Evolutionary conservation across 2,329 filamentous ascomycete species (phyloP), one percentile per base, ranked within the genome.

Genomic region (Chaetomium globosum): DNA sequence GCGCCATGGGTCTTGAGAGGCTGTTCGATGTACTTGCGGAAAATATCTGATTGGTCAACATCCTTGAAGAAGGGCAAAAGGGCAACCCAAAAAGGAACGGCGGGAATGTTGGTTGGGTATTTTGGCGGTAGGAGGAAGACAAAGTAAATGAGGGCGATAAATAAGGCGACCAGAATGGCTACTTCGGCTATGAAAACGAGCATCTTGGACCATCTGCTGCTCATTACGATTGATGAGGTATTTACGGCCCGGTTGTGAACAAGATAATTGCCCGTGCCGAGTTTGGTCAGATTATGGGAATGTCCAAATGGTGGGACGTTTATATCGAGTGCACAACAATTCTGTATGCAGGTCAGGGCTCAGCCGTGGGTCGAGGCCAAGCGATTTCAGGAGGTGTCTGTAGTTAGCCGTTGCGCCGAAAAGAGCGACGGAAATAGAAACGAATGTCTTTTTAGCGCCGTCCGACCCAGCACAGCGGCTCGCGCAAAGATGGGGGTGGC

Each of bases 31-130:
- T 80, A 79, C 59, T 71, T 65, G 13, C 68, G 70, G 68, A 78
- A 81, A 6, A 78, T 74, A 19, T 80, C 75, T 4, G 76, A 74
- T 70, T 81, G 79, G 63, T 81, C 80, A 23, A 79, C 75, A 57
- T 80, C 77, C 52, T 72, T 73, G 71, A 80, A 75, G 3, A 81
- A 75, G 0, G 79, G 76, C 0, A 81, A 67, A 8, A 81, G 75
- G 0, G 78, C 74, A 10, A 80, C 78, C 71, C 78, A 81, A 65
- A 81, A 80, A 0, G 79, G 79, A 5, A 81, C 75, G 0, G 78
- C 75, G 0, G 80, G 79, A 16, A 81, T 79, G 57, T 78, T 78
- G 52, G 74, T 68, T 1, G 75, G 74, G 21, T 73, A 67, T 51
- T 65, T 73, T 9, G 68, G 68, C 5, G 67, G 67, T 2, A 63